Evolutionary conservation across 805 yeast species (phyloP).

Genomic region (Zygosaccharomyces rouxii): DNA sequence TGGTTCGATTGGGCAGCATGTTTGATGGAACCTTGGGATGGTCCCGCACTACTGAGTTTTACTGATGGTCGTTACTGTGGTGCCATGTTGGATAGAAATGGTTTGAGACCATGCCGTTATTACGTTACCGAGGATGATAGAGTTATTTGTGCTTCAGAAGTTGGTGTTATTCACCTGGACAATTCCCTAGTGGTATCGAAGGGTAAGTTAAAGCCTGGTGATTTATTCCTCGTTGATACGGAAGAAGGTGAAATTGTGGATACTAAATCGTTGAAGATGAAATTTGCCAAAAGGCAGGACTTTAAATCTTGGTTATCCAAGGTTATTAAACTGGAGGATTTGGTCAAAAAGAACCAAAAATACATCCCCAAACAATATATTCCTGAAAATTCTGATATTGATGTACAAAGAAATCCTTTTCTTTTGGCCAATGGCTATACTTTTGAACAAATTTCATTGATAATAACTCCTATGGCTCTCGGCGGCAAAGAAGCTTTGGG

Average conservation of each 20-base stretch:
- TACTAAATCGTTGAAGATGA: constrained; percentile 78
- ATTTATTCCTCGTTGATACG: constrained; percentile 93
- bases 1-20: constrained; percentile 99
- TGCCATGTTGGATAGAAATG: constrained; percentile 95
- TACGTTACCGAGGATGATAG: constrained; percentile 92
- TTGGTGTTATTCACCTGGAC: constrained; percentile 90
- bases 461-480: constrained; percentile 89
- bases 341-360: constrained; percentile 49
- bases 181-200: constrained; percentile 78
- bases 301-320: constrained; percentile 92
- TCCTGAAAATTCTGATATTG: constrained; percentile 27
- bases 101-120: constrained; percentile 96
- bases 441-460: constrained; percentile 80
- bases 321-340: constrained; percentile 76
- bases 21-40: constrained; percentile 99
- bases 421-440: constrained; percentile 87
- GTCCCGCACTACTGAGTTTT: constrained; percentile 94
- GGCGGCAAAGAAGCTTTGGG: constrained; percentile 94
- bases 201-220: constrained; percentile 94
- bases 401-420: constrained; percentile 75
- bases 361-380: constrained; percentile 32
- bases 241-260: constrained; percentile 89
- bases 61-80: constrained; percentile 98
- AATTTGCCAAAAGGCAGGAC: constrained; percentile 78
- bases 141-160: constrained; percentile 97